A percentile compares a stretch with the other conserved stretches of the same genome.
Conservation (phyloP, 495 filamentous ascomycete species). For the Xylaria nigripes region DNA sequence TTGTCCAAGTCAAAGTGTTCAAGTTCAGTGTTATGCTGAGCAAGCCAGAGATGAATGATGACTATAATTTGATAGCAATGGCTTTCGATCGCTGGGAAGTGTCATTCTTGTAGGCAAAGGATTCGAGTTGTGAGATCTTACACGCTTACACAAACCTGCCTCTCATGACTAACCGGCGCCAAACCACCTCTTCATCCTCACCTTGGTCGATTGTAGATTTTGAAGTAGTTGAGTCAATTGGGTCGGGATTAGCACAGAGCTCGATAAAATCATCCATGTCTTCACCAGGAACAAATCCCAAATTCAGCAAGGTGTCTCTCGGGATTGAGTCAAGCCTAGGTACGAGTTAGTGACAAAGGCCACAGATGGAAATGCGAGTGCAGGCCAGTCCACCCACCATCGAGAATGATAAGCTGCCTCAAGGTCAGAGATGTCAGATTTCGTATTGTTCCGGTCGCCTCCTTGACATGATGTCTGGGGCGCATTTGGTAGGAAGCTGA, state of each 20-base stretch:
- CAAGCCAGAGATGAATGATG: not conserved
- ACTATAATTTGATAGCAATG: not conserved
- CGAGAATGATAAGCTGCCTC: conserved; percentile 22
- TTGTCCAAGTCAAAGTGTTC: not conserved
- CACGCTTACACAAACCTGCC: conserved; percentile 24
- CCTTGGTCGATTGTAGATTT: conserved; percentile 18
- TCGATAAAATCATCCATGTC: conserved; percentile 27
- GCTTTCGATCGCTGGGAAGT: not conserved
- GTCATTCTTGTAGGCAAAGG: not conserved
- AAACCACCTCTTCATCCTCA: conserved; percentile 27
- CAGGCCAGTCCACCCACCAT: conserved; percentile 14
- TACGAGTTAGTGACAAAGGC: not conserved
- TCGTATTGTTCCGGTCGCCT: not conserved
- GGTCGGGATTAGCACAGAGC: conserved; percentile 26
- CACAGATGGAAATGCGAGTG: not conserved
- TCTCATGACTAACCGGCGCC: conserved; percentile 27
- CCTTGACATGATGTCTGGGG: not conserved
- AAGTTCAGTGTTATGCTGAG: not conserved
- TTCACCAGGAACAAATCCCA: conserved; percentile 25
- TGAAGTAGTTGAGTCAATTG: conserved; percentile 19
- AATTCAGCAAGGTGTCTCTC: conserved; percentile 23
- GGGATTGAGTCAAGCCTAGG: conserved; percentile 23
- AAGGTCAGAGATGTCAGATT: conserved; percentile 6
- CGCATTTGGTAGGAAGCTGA: not conserved
- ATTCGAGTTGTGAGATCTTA: conserved; percentile 1